Conservation (phyloP, 208 protist genomes). For the Trypanosoma cruzi region DNA sequence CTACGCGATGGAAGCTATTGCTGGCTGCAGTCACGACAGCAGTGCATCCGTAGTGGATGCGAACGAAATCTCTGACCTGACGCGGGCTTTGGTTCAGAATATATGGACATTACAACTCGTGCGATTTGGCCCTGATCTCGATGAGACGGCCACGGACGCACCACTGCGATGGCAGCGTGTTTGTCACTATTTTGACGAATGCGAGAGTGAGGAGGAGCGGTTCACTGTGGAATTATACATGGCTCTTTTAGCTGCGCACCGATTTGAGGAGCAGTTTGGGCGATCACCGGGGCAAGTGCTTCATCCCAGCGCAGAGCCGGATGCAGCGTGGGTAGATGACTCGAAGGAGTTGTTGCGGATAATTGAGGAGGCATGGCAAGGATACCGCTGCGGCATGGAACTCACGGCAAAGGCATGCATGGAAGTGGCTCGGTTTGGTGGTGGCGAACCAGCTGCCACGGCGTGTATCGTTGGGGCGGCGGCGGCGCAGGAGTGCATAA, state of each 20-base stretch:
- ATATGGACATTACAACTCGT: conserved; percentile 46
- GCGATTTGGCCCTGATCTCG: conserved; percentile 25
- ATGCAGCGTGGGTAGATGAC: conserved; percentile 20
- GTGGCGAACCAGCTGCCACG: conserved; percentile 88
- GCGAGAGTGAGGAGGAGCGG: not conserved
- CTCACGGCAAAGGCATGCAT: conserved; percentile 20
- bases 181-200: conserved; percentile 9
- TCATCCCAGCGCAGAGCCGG: not conserved
- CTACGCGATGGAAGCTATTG: conserved; percentile 30
- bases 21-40: not conserved
- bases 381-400: not conserved
- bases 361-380: conserved; percentile 1
- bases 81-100: conserved; percentile 35
- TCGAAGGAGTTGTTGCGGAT: conserved; percentile 18
- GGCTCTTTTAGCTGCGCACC: conserved; percentile 18
- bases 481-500: conserved; percentile 95
- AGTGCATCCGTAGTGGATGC: not conserved
- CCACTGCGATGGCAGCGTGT: conserved; percentile 9
- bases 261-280: conserved; percentile 24
- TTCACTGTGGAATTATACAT: conserved; percentile 25
- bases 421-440: conserved; percentile 82
- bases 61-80: not conserved
- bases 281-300: conserved; percentile 13
- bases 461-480: conserved; percentile 93
- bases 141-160: not conserved